Conservation (phyloP, 345 rosid species). For the Syzygium aqueum region DNA sequence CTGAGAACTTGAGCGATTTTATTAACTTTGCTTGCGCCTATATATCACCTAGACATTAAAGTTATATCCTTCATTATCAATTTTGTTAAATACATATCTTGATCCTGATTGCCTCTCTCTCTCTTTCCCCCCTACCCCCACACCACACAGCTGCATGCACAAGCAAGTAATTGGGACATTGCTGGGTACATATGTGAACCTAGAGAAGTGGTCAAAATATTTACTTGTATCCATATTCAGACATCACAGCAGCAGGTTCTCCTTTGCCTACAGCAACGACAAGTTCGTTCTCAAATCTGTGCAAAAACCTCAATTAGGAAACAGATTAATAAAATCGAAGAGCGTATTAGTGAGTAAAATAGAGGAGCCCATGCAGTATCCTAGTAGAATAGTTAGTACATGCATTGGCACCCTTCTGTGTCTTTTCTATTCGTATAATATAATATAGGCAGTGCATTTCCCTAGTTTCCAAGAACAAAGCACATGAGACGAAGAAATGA, state of each 20-base stretch:
- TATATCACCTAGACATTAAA: background rate
- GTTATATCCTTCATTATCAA: background rate
- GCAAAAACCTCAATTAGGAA: background rate
- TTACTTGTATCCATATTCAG: conserved; percentile 83
- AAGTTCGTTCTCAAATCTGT: conserved; percentile 59
- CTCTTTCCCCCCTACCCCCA: background rate
- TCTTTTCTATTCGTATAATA: background rate
- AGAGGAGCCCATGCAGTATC: background rate
- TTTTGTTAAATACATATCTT: background rate
- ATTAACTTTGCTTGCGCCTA: background rate
- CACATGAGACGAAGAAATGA: background rate
- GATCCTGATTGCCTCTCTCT: background rate
- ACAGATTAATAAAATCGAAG: background rate
- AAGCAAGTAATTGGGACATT: background rate
- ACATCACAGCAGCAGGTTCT: conserved; percentile 79
- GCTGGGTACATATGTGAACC: background rate
- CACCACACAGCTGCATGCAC: background rate
- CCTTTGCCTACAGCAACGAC: conserved; percentile 89
- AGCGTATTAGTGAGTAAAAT: background rate
- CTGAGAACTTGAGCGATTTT: background rate
- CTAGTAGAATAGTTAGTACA: background rate
- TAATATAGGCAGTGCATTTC: background rate
- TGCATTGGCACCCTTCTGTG: background rate
- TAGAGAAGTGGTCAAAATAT: background rate
- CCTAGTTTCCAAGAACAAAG: background rate